Conservation (phyloP, 495 filamentous ascomycete genomes). For the Penicillium steckii region DNA sequence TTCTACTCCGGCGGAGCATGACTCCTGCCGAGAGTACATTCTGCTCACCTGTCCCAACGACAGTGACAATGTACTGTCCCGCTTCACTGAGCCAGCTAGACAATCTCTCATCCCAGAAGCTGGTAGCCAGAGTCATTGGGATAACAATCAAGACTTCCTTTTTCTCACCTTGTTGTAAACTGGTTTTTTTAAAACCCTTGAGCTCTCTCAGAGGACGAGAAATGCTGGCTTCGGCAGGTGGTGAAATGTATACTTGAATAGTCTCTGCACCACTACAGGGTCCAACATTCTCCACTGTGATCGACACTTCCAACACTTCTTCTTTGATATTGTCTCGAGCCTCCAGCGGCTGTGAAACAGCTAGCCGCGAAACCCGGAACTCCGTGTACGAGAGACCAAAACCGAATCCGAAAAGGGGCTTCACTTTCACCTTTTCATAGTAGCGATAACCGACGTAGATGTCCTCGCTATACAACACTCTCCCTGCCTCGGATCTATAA, state of each 20-base stretch:
- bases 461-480: constrained; percentile 66
- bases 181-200: too few relatives aligned
- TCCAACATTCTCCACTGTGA: background rate
- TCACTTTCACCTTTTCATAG: constrained; percentile 68
- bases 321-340: background rate
- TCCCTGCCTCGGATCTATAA: constrained; percentile 66
- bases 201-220: too few relatives aligned
- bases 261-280: constrained; percentile 10
- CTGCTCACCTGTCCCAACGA: constrained; percentile 9
- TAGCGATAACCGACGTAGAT: constrained; percentile 75
- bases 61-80: constrained; percentile 8
- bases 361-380: background rate
- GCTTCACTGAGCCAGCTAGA: constrained; percentile 9
- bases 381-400: background rate
- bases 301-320: constrained; percentile 2
- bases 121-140: too few relatives aligned
- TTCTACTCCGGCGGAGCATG: background rate
- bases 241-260: too few relatives aligned
- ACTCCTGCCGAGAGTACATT: background rate
- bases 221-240: too few relatives aligned
- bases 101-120: constrained; percentile 21
- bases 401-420: constrained; percentile 23
- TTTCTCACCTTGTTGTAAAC: too few relatives aligned
- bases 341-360: background rate
- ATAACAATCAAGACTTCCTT: too few relatives aligned